phyloP scores from a whole-genome alignment of 176 grass and related monocot genomes.

The Elaeis guineensis region DNA sequence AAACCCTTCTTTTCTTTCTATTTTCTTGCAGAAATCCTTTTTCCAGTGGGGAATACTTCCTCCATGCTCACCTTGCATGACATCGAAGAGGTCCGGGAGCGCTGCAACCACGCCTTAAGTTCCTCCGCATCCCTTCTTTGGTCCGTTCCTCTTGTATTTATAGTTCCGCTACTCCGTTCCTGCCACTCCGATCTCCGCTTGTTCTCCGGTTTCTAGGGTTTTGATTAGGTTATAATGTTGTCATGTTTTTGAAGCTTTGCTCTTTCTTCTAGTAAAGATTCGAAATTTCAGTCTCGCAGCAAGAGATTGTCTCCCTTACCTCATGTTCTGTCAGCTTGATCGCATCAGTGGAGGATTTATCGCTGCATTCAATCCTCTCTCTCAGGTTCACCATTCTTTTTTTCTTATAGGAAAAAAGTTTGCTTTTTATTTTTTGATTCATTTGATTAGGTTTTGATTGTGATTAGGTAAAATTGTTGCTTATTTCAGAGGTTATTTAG shows the following conservation, averaged over 20 bases:
- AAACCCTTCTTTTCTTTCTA: too few species aligned
- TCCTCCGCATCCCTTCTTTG: neutral
- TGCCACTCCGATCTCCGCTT: neutral
- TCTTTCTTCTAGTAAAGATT: too few species aligned
- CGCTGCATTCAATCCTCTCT: conserved; percentile 69
- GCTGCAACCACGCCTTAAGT: conserved; percentile 70
- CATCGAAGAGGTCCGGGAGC: conserved; percentile 90
- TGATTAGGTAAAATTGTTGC: conserved; percentile 4
- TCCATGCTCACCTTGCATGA: conserved; percentile 95
- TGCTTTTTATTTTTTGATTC: neutral
- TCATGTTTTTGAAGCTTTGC: too few species aligned
- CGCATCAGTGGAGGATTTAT: conserved; percentile 66
- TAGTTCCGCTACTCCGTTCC: too few species aligned
- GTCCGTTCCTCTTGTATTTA: neutral
- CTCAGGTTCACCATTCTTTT: conserved; percentile 35
- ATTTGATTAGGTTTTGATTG: neutral
- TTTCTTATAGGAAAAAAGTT: too few species aligned
- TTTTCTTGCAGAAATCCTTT: too few species aligned
- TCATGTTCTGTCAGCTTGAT: conserved; percentile 88
- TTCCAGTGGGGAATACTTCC: conserved; percentile 61
- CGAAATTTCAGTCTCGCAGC: conserved; percentile 57
- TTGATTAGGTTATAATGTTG: neutral
- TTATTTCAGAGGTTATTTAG: conserved; percentile 58
- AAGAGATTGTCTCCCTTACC: conserved; percentile 96
- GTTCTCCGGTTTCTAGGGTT: neutral